Percentiles rank a stretch among this genome's conserved stretches.
Conservation (phyloP, 2,329 filamentous ascomycete genomes). For the Colletotrichum sp. region DNA sequence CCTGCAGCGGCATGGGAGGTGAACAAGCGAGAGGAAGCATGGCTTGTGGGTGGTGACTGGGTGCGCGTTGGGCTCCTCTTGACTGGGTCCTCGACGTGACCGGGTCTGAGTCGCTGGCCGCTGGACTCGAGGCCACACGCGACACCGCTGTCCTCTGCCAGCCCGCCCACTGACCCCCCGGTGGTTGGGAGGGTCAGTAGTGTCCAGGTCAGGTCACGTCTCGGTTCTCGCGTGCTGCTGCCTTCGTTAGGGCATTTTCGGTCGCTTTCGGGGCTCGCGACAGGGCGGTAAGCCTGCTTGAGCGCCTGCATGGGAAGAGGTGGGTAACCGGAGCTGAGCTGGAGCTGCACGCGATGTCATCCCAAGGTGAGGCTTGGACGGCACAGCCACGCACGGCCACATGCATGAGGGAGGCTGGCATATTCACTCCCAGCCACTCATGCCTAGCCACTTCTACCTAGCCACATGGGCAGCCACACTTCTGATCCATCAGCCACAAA, state of each 20-base stretch:
- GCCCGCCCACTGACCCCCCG: background rate
- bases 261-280: background rate
- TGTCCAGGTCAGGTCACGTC: background rate
- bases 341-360: background rate
- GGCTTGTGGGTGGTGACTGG: background rate
- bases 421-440: background rate
- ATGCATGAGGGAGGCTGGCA: background rate
- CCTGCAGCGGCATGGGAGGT: background rate
- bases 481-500: background rate
- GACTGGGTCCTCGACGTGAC: background rate
- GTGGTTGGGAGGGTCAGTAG: background rate
- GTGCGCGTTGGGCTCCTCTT: background rate
- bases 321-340: background rate
- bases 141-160: background rate
- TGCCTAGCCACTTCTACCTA: accelerated
- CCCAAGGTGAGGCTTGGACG: background rate
- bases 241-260: background rate
- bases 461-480: background rate
- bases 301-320: background rate
- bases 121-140: background rate
- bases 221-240: background rate
- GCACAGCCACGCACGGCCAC: background rate
- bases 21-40: background rate
- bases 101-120: background rate
- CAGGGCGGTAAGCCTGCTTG: background rate